A percentile compares a stretch with the other conserved stretches of the same genome.
Evolutionary conservation across 139 green algal genomes (phyloP).

Genomic region (Chlorella sp.): DNA sequence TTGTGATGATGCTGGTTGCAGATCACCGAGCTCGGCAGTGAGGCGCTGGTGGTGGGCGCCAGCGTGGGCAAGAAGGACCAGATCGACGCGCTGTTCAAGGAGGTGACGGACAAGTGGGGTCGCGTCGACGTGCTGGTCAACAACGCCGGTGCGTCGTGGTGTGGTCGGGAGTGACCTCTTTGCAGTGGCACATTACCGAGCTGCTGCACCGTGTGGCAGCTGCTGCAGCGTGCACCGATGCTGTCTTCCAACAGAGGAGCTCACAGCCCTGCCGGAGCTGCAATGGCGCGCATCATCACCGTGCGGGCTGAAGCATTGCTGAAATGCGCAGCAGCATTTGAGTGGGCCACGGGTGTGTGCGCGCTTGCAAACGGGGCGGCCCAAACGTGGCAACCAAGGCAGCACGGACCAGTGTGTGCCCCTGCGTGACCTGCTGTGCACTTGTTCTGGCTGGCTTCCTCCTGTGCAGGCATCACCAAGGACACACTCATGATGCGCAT

Average conservation of each 20-base stretch:
- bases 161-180: neutral
- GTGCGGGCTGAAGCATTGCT: too few species aligned
- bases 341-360: too few species aligned
- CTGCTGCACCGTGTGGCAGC: neutral
- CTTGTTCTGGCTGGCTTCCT: neutral
- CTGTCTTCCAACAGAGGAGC: neutral
- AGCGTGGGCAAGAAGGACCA: constrained; percentile 70
- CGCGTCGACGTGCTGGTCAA: constrained; percentile 97
- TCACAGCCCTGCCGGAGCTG: too few species aligned
- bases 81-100: constrained; percentile 69
- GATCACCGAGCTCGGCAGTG: constrained; percentile 56
- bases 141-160: constrained; percentile 77
- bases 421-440: too few species aligned
- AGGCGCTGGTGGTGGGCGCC: constrained; percentile 72
- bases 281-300: too few species aligned
- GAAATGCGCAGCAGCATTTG: too few species aligned
- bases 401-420: too few species aligned
- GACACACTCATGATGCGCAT: constrained; percentile 98
- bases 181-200: neutral
- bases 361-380: too few species aligned
- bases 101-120: constrained; percentile 75
- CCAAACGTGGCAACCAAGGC: too few species aligned
- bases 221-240: neutral
- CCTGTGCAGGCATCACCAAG: constrained; percentile 89
- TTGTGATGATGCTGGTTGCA: too few species aligned